Evolutionary conservation across 2,329 filamentous ascomycete species (phyloP), one percentile per base, ranked within the genome.

Genomic region (Colletotrichum australisinense): DNA sequence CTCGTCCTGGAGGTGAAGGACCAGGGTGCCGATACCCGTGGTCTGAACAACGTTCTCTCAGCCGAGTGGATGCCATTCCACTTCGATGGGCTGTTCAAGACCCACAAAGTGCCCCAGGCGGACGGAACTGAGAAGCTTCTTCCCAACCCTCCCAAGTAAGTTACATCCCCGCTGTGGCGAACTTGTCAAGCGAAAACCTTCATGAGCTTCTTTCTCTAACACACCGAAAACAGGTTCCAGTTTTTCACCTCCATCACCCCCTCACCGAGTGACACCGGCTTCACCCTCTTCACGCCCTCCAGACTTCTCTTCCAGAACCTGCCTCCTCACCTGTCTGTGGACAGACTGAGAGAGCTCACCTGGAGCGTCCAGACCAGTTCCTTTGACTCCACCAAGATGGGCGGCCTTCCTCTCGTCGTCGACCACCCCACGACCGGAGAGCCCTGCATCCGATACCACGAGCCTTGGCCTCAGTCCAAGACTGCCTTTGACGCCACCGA

Each of bases 1-100:
- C 77, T 88, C 0, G 78, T 88, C 2, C 82, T 88, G 1, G 85
- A 88, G 64, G 86, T 89, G 52, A 88, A 87, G 73, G 87, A 89
- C 73, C 81, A 81, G 1, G 86, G 86, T 0, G 78, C 79, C 1
- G 81, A 86, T 6, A 82, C 83, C 0, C 79, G 82, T 12, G 83
- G 85, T 0, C 78, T 86, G 24, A 90, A 89, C 74, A 89, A 89
- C 53, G 87, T 90, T 3, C 81, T 88, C 2, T 88, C 86, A 0
- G 83, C 84, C 1, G 88, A 89, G 71, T 85, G 86, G 74, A 89
- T 90, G 88, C 88, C 89, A 0, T 88, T 89, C 78, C 88, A 90
- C 75, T 90, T 85, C 49, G 88, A 90, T 63, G 89, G 88, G 0
- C 79, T 90, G 32, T 90, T 90, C 81, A 90, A 89, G 76, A 86